Conservation (phyloP, 2,329 filamentous ascomycete species). For the Ceratocystis destructans region DNA sequence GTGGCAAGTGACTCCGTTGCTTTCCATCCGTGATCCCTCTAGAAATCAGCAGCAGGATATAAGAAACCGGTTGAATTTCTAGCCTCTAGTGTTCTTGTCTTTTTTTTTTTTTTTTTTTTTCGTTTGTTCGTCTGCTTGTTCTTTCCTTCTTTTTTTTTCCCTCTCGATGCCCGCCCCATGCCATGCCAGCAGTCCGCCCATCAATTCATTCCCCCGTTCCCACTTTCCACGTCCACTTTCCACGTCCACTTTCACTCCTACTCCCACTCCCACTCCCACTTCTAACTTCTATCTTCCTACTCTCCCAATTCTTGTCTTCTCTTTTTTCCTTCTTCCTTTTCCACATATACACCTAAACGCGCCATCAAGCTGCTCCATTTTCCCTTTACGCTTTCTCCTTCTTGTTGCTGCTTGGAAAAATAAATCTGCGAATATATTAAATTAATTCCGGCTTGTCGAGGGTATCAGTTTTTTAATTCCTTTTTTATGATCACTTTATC, state of each 20-base stretch:
- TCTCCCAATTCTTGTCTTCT: neutral
- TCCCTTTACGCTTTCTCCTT: neutral
- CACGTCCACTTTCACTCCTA: neutral
- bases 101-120: conserved; percentile 1
- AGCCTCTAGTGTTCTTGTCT: conserved; percentile 13
- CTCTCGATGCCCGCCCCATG: neutral
- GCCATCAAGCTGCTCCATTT: neutral
- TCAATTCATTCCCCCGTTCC: conserved; percentile 2
- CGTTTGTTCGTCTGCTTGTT: neutral
- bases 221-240: conserved; percentile 3
- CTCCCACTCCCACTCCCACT: neutral
- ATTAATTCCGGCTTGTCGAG: neutral
- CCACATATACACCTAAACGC: neutral
- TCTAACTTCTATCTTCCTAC: neutral
- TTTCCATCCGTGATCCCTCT: conserved; percentile 14
- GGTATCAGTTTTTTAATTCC: neutral
- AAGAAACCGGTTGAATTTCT: neutral
- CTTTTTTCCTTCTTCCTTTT: neutral
- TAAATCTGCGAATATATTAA: neutral
- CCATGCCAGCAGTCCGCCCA: neutral
- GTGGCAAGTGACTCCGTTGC: no score
- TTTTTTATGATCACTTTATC: conserved; percentile 3
- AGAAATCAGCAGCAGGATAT: neutral
- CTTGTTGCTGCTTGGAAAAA: neutral
- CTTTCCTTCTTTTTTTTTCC: conserved; percentile 10